These are phyloP conservation scores for Neurospora sp. DNA, from an alignment of 495 filamentous ascomycete genomes.

Conservation along the genomic window DNA sequence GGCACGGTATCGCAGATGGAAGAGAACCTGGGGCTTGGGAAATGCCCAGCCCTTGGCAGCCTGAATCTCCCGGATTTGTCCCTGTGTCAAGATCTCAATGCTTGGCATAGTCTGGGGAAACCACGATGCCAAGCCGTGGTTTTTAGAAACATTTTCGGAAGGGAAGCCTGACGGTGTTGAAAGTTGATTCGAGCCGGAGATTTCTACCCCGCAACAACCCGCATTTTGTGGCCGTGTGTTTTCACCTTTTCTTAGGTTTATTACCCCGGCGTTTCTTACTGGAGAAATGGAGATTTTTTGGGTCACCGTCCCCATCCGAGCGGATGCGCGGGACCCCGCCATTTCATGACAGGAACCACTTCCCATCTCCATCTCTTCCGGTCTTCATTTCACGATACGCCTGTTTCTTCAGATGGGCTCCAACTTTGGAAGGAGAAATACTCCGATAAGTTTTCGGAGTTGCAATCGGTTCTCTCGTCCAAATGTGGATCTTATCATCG, in stretches of 20 bases:
- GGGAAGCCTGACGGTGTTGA: slow-evolving; percentile 1
- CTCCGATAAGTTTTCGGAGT: neutral
- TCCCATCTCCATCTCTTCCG: neutral
- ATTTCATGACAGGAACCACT: neutral
- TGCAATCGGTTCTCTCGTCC: neutral
- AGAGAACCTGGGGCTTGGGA: slow-evolving; percentile 9
- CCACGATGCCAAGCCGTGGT: neutral
- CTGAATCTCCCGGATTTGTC: slow-evolving; percentile 12
- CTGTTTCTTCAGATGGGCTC: neutral
- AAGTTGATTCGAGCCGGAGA: neutral
- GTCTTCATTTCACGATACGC: neutral
- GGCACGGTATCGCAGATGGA: neutral
- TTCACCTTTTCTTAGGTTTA: neutral
- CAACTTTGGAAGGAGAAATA: neutral
- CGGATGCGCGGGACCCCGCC: neutral
- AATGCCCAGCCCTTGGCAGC: slow-evolving; percentile 24
- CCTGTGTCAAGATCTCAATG: slow-evolving; percentile 1
- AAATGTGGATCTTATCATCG: neutral
- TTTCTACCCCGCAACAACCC: neutral
- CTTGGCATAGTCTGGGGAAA: slow-evolving; percentile 12
- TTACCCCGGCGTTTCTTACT: neutral
- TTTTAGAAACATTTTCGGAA: slow-evolving; percentile 10
- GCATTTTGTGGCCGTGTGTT: neutral
- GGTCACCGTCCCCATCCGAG: neutral
- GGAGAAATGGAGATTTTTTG: neutral